Evolutionary conservation across 1,139 yeast species (phyloP).

Genomic region (Taphrina confusa): DNA sequence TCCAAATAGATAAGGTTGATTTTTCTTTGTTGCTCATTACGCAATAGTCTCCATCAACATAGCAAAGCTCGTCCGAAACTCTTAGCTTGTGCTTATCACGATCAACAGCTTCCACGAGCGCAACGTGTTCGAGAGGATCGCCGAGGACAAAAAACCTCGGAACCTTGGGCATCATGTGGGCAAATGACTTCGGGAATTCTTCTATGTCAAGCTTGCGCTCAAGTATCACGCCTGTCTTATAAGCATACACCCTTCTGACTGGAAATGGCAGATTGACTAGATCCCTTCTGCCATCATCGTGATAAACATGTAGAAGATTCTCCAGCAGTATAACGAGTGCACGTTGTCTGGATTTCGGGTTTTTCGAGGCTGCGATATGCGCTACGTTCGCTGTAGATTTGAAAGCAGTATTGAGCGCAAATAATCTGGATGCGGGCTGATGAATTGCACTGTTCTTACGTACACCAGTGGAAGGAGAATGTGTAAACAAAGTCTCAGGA

Average conservation of each 20-base stretch:
- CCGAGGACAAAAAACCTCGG: slow-evolving; percentile 61
- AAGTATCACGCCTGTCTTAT: slow-evolving; percentile 64
- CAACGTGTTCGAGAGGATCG: slow-evolving; percentile 70
- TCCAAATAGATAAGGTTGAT: not conserved
- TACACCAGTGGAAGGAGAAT: not conserved
- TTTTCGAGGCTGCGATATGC: not conserved
- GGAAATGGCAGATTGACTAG: slow-evolving; percentile 65
- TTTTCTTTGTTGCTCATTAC: slow-evolving; percentile 3
- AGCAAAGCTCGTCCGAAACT: slow-evolving; percentile 56
- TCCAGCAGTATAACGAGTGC: slow-evolving; percentile 44
- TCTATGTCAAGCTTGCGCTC: slow-evolving; percentile 51
- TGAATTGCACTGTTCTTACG: not conserved
- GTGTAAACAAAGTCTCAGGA: slow-evolving; percentile 13
- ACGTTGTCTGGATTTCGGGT: slow-evolving; percentile 35
- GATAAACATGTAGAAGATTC: slow-evolving; percentile 53
- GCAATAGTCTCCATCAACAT: slow-evolving; percentile 41
- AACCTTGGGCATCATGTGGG: slow-evolving; percentile 28
- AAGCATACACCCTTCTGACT: slow-evolving; percentile 58
- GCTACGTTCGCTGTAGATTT: slow-evolving; percentile 17
- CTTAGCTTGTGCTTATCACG: slow-evolving; percentile 62
- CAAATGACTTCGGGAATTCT: slow-evolving; percentile 31
- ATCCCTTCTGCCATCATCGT: slow-evolving; percentile 48
- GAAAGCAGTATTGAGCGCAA: slow-evolving; percentile 20
- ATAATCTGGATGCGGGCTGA: not conserved
- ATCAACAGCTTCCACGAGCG: slow-evolving; percentile 64